These are phyloP conservation scores for Prunus mira DNA, from an alignment of 306 rosid genomes.

Conservation along the genomic window DNA sequence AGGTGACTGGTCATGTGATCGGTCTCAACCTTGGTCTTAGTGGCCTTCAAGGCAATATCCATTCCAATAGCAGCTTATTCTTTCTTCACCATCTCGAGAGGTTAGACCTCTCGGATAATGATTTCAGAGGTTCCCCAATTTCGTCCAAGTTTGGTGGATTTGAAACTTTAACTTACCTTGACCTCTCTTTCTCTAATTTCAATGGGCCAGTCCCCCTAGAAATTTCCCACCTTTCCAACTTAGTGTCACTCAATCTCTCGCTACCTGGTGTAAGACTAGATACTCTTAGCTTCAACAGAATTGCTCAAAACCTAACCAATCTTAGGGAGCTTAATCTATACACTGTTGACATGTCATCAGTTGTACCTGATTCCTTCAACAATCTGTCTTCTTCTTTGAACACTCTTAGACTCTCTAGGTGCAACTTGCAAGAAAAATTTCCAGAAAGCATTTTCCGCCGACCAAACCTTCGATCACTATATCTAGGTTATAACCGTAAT, in stretches of 20 bases:
- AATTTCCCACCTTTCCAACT: not conserved
- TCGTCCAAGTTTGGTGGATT: conserved; percentile 1
- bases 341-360: not conserved
- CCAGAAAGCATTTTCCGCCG: not conserved
- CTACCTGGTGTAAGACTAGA: no score
- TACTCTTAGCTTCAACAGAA: no score
- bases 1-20: conserved; percentile 1
- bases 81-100: no score
- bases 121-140: conserved; percentile 4
- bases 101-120: not conserved
- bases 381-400: not conserved
- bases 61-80: no score
- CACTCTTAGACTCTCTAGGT: accelerated
- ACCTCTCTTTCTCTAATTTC: no score
- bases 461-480: not conserved
- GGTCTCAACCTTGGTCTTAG: not conserved
- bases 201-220: no score
- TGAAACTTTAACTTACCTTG: no score
- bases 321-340: no score
- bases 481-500: accelerated
- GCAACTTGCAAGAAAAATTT: not conserved
- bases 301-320: no score
- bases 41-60: no score
- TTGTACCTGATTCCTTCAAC: not conserved
- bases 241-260: not conserved